Conservation (phyloP, 192 early-diverging fungal genomes). For the Rhizophagus sp. region DNA sequence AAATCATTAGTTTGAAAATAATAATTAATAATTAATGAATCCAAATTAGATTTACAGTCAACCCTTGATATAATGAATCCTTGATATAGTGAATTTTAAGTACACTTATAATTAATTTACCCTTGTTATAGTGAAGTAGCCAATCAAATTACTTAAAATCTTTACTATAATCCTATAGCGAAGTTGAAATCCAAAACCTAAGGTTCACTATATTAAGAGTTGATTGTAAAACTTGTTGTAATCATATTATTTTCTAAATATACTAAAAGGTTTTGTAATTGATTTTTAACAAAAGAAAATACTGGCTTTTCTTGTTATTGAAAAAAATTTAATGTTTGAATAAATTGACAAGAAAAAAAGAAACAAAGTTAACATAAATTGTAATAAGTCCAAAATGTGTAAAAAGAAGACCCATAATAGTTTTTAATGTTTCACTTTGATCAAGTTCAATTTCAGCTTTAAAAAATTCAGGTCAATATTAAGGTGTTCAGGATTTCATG, state of each 20-base stretch:
- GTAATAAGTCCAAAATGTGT: neutral
- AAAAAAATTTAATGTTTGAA: neutral
- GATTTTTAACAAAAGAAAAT: constrained; percentile 1
- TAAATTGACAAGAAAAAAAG: neutral
- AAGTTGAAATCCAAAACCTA: too few species aligned
- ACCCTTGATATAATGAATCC: too few species aligned
- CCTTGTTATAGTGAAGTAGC: too few species aligned
- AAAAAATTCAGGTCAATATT: constrained; percentile 2
- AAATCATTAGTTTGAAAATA: neutral
- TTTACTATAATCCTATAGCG: too few species aligned
- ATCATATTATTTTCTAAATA: neutral
- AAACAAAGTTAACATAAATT: neutral
- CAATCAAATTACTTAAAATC: too few species aligned
- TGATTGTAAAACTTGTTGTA: neutral
- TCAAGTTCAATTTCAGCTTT: neutral
- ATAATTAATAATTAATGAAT: constrained; percentile 1
- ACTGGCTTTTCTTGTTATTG: constrained; percentile 3
- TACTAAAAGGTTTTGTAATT: neutral
- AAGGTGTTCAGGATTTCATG: too few species aligned
- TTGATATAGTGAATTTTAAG: too few species aligned
- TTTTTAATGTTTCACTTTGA: neutral
- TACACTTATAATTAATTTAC: too few species aligned
- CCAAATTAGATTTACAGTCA: neutral
- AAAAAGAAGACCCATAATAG: neutral
- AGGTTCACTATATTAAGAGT: too few species aligned